phyloP scores from a whole-genome alignment of 345 rosid species.

The Gynandropsis gynandra region DNA sequence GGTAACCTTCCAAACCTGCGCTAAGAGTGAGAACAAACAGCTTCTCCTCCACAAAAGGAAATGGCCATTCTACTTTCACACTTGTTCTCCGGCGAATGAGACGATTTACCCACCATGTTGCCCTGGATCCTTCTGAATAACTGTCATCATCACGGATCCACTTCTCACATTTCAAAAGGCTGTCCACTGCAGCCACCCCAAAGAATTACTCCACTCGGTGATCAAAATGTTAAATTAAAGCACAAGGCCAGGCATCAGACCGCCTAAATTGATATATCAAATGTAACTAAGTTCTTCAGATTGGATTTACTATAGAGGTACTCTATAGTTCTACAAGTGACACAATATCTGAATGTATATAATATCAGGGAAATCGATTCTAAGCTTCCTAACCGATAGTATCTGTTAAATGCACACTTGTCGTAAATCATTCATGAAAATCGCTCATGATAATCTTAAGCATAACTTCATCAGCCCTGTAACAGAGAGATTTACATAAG shows the following conservation, averaged over 20 bases:
- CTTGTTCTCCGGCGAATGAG: slow-evolving; percentile 62
- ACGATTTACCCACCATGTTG: slow-evolving; percentile 87
- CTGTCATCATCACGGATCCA: slow-evolving; percentile 81
- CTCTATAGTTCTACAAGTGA: too few relatives aligned
- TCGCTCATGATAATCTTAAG: too few relatives aligned
- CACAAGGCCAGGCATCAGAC: neutral
- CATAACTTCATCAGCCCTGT: too few relatives aligned
- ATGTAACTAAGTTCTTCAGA: too few relatives aligned
- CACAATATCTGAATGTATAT: too few relatives aligned
- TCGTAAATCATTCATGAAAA: too few relatives aligned
- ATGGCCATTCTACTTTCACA: slow-evolving; percentile 82
- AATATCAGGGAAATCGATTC: too few relatives aligned
- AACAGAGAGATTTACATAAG: too few relatives aligned
- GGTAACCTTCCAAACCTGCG: slow-evolving; percentile 93
- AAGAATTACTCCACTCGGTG: slow-evolving; percentile 15
- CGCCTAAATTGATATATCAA: too few relatives aligned
- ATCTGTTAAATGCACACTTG: too few relatives aligned
- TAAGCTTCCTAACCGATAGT: too few relatives aligned
- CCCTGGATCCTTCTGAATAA: slow-evolving; percentile 54
- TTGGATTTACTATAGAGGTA: too few relatives aligned
- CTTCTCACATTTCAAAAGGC: slow-evolving; percentile 83
- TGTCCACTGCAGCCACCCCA: slow-evolving; percentile 60
- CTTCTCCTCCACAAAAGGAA: slow-evolving; percentile 69
- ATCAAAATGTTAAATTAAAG: neutral
- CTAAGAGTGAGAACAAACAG: slow-evolving; percentile 81